A percentile compares a stretch with the other conserved stretches of the same genome.
These are phyloP conservation scores for Apiospora phragmitis DNA, from an alignment of 2,329 filamentous ascomycete genomes.

Conservation along the genomic window DNA sequence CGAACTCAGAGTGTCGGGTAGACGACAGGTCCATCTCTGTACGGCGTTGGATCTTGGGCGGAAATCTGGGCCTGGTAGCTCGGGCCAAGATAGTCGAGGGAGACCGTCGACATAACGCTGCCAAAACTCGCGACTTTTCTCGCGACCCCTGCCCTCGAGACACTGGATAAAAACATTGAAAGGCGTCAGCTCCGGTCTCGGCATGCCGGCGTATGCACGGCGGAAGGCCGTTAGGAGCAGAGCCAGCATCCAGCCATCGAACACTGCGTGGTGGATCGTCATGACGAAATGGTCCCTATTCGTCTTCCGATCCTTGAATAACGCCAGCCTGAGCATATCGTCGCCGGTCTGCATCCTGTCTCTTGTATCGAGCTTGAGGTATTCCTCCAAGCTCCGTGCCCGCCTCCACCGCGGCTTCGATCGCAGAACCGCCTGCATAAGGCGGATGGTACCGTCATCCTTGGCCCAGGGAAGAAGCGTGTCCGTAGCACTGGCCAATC, in stretches of 20 bases:
- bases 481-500: not conserved
- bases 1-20: not conserved
- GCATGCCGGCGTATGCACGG: not conserved
- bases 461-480: not conserved
- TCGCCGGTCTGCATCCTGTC: not conserved
- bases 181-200: not conserved
- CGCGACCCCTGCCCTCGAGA: not conserved
- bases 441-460: not conserved
- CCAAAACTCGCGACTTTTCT: not conserved
- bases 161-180: not conserved
- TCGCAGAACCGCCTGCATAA: not conserved
- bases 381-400: not conserved
- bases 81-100: not conserved
- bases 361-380: not conserved
- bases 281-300: constrained; percentile 11
- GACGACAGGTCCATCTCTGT: not conserved
- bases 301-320: not conserved
- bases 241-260: constrained; percentile 15
- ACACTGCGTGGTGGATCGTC: constrained; percentile 14
- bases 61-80: not conserved
- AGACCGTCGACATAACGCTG: not conserved
- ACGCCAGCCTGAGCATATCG: not conserved
- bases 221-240: not conserved
- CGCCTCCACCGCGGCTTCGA: not conserved
- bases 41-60: not conserved